Percentiles rank a stretch among this genome's conserved stretches.
These are phyloP conservation scores for Colletotrichum somersetense DNA, from an alignment of 2,329 filamentous ascomycete species.

Conservation along the genomic window DNA sequence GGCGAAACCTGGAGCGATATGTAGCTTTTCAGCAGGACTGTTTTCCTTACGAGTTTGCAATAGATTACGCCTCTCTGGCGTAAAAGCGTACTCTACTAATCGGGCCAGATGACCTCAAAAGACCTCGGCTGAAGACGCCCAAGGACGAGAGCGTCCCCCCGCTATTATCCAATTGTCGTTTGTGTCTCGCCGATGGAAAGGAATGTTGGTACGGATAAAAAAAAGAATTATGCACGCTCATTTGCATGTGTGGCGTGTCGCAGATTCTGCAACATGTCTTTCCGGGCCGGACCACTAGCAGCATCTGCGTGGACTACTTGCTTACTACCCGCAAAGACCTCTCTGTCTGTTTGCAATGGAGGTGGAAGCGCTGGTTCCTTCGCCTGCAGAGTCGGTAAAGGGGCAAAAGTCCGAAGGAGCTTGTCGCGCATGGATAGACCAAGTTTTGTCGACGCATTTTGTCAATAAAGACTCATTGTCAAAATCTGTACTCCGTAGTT, in stretches of 20 bases:
- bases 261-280: constrained; percentile 41
- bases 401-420: not conserved
- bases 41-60: not conserved
- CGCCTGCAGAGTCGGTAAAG: not conserved
- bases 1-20: not conserved
- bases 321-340: not conserved
- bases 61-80: not conserved
- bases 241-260: constrained; percentile 35
- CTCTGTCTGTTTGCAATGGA: not conserved
- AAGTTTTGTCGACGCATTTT: not conserved
- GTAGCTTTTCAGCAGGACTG: not conserved
- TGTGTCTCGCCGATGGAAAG: constrained; percentile 14
- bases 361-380: not conserved
- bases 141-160: not conserved
- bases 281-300: constrained; percentile 27
- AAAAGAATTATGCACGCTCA: constrained; percentile 32
- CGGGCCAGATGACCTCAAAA: constrained; percentile 14
- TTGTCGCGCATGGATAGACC: not conserved
- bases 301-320: not conserved
- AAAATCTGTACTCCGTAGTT: not conserved
- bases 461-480: not conserved
- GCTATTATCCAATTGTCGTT: constrained; percentile 1
- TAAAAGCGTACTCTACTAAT: constrained; percentile 10
- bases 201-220: constrained; percentile 9
- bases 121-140: constrained; percentile 21